Conservation (phyloP, 1,139 yeast genomes). For the Saccharomyces hybrid region DNA sequence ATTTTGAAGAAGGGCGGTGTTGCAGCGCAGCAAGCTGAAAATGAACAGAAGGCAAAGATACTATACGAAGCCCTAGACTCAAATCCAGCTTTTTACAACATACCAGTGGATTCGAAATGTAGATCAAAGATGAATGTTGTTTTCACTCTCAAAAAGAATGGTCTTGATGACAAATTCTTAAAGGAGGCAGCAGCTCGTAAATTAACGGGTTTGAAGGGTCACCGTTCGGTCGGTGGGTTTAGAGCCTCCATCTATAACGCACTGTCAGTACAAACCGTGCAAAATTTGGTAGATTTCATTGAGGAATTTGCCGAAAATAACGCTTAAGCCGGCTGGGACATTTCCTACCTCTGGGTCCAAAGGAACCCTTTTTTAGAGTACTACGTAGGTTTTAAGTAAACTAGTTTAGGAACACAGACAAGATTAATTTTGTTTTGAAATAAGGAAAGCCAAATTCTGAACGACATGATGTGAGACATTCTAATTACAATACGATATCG, state of each 20-base stretch:
- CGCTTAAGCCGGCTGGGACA: constrained; percentile 5
- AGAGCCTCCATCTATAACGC: constrained; percentile 93
- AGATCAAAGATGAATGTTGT: constrained; percentile 93
- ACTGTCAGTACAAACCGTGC: constrained; percentile 57
- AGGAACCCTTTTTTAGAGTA: background rate
- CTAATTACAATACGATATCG: constrained; percentile 69
- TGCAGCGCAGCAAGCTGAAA: constrained; percentile 46
- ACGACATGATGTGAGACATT: constrained; percentile 43
- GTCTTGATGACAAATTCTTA: constrained; percentile 60
- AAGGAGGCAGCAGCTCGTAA: constrained; percentile 49
- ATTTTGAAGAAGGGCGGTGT: constrained; percentile 59
- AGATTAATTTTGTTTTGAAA: background rate
- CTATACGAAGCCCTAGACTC: constrained; percentile 61
- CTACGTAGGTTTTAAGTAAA: background rate
- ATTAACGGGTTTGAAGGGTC: constrained; percentile 86
- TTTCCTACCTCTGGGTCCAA: background rate
- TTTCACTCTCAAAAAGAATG: constrained; percentile 60
- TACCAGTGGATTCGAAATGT: constrained; percentile 55
- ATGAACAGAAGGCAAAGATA: constrained; percentile 51
- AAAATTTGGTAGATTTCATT: constrained; percentile 52
- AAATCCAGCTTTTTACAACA: constrained; percentile 53
- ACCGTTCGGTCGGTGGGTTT: constrained; percentile 94
- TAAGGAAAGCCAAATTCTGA: background rate
- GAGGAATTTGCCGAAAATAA: constrained; percentile 50
- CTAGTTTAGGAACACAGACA: background rate